These are phyloP conservation scores for Cyamopsis tetragonoloba DNA, from an alignment of 306 rosid species.

Conservation along the genomic window DNA sequence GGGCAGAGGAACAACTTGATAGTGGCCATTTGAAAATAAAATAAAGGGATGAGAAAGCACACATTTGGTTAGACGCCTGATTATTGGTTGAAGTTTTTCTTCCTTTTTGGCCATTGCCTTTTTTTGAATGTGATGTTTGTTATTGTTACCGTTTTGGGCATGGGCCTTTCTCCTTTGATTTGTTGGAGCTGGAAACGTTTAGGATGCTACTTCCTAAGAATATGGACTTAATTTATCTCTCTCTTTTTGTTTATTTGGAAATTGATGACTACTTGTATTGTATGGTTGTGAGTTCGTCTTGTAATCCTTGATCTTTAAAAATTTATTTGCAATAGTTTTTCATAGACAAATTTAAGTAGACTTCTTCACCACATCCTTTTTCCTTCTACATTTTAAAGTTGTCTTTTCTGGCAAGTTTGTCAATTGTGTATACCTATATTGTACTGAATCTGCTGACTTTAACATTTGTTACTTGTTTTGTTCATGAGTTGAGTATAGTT, in stretches of 20 bases:
- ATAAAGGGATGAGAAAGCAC: neutral
- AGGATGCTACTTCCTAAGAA: neutral
- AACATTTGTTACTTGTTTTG: slow-evolving; percentile 1
- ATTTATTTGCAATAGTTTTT: neutral
- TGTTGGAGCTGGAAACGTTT: neutral
- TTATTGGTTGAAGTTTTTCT: slow-evolving; percentile 1
- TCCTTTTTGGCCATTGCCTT: neutral
- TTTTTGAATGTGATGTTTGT: slow-evolving; percentile 18
- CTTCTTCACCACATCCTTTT: neutral
- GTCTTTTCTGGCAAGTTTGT: neutral
- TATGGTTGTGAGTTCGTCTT: neutral
- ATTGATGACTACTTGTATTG: neutral
- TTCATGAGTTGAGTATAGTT: neutral
- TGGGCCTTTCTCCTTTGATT: neutral
- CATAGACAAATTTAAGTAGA: slow-evolving; percentile 3
- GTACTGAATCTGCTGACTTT: neutral
- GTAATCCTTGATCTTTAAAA: neutral
- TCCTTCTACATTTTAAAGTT: neutral
- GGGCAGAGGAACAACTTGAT: neutral
- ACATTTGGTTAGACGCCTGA: neutral
- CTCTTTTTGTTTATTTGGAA: neutral
- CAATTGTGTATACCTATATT: neutral
- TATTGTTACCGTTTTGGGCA: neutral
- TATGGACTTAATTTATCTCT: neutral
- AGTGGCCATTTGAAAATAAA: slow-evolving; percentile 1